Evolutionary conservation across 176 grass and related monocot species (phyloP).

Genomic region (Rhynchospora tenuis): DNA sequence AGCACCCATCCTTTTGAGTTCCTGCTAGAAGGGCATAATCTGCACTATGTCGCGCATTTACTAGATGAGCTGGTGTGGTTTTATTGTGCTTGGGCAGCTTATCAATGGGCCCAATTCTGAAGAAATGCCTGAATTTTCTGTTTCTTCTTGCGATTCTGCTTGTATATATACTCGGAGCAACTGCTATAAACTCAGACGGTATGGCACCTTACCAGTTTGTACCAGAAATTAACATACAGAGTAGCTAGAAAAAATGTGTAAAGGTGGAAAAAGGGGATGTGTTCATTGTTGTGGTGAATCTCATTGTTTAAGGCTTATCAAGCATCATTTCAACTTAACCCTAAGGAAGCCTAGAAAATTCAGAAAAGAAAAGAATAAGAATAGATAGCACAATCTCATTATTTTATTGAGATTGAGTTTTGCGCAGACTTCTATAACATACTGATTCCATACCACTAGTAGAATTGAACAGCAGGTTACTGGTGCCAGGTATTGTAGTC

Average conservation of each 20-base stretch:
- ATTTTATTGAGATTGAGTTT: not conserved
- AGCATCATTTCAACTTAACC: not conserved
- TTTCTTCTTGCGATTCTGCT: conserved; percentile 43
- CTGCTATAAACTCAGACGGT: conserved; percentile 82
- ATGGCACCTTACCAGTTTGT: conserved; percentile 8
- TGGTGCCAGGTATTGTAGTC: not conserved
- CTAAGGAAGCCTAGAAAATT: not conserved
- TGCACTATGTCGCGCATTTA: conserved; percentile 30
- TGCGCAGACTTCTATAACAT: not conserved
- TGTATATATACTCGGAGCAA: conserved; percentile 31
- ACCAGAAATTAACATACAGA: not conserved
- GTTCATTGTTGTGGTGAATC: conserved; percentile 14
- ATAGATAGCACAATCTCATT: not conserved
- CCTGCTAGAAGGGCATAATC: conserved; percentile 16
- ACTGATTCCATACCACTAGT: not conserved
- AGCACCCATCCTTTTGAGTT: conserved; percentile 26
- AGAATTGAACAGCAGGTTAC: not conserved
- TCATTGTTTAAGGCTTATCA: conserved; percentile 2
- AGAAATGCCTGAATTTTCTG: conserved; percentile 46
- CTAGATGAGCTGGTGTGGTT: conserved; percentile 38
- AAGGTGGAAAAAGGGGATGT: not conserved
- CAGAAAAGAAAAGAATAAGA: not conserved
- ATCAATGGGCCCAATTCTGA: conserved; percentile 69
- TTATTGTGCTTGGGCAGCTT: conserved; percentile 55
- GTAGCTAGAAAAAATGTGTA: not conserved